A percentile compares a stretch with the other conserved stretches of the same genome.
phyloP scores from a whole-genome alignment of 805 yeast species.

The Candida tibetensis region DNA sequence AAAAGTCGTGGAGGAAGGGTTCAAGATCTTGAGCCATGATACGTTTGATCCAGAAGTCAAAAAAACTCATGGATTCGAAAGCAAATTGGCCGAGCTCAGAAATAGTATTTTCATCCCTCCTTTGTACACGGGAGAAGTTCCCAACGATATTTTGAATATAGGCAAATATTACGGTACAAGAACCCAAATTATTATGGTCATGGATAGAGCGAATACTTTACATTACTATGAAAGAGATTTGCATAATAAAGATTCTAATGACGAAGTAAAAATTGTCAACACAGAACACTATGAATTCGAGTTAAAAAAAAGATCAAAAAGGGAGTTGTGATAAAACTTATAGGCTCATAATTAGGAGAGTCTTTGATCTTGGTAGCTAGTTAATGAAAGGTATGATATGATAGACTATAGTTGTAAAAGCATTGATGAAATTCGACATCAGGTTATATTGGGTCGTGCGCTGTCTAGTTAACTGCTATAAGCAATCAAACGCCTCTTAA shows the following conservation, averaged over 20 bases:
- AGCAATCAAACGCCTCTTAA: too few relatives aligned
- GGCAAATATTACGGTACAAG: constrained; percentile 80
- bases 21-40: constrained; percentile 49
- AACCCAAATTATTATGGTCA: constrained; percentile 74
- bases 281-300: constrained; percentile 6
- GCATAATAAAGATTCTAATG: constrained; percentile 43
- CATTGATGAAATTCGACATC: too few relatives aligned
- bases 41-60: constrained; percentile 34
- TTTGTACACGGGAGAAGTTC: constrained; percentile 26
- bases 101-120: constrained; percentile 75
- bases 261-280: background rate
- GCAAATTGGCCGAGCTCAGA: constrained; percentile 42
- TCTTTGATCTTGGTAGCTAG: too few relatives aligned
- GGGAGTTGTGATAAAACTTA: background rate
- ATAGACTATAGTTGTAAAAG: too few relatives aligned
- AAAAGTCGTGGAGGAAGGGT: constrained; percentile 47
- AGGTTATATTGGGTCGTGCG: background rate
- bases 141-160: constrained; percentile 6
- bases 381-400: too few relatives aligned
- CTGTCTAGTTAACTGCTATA: too few relatives aligned
- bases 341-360: too few relatives aligned
- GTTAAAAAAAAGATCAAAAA: background rate
- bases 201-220: constrained; percentile 49
- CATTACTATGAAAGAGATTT: constrained; percentile 62
- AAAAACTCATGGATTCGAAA: constrained; percentile 13